Percentiles rank a stretch among this genome's conserved stretches.
Evolutionary conservation across 2,329 filamentous ascomycete species (phyloP).

Genomic region (Clarireedia monteithiana): DNA sequence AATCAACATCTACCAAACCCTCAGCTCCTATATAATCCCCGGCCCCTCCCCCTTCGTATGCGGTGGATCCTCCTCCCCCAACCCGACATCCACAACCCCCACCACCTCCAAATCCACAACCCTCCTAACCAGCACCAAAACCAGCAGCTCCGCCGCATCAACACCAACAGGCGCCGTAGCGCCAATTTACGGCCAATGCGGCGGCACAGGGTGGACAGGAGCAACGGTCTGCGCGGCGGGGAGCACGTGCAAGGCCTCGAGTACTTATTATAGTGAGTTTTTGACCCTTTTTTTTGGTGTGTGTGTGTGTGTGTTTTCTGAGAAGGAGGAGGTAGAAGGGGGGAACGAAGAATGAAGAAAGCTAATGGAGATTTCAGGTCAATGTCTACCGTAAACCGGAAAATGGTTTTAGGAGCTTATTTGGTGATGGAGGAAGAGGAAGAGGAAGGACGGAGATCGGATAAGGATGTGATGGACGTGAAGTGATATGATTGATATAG

Average conservation of each 20-base stretch:
- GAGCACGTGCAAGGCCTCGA: constrained; percentile 13
- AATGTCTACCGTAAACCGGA: too few relatives aligned
- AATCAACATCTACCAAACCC: constrained; percentile 37
- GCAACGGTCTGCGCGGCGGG: background rate
- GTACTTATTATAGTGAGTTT: constrained; percentile 11
- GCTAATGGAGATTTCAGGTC: too few relatives aligned
- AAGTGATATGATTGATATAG: too few relatives aligned
- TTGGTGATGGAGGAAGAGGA: too few relatives aligned
- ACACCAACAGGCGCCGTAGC: background rate
- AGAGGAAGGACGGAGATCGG: too few relatives aligned
- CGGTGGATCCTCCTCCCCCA: background rate
- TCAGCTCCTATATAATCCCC: constrained; percentile 33
- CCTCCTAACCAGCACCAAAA: background rate
- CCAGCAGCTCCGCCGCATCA: background rate
- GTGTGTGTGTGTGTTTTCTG: background rate
- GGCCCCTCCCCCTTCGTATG: constrained; percentile 30
- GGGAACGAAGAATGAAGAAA: too few relatives aligned
- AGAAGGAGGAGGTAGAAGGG: too few relatives aligned
- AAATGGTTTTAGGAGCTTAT: too few relatives aligned
- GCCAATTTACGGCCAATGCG: background rate
- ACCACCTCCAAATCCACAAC: background rate
- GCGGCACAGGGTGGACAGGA: background rate
- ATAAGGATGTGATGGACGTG: too few relatives aligned
- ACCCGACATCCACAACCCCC: background rate
- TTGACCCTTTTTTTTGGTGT: background rate